phyloP scores from a whole-genome alignment of 2,329 filamentous ascomycete species.

The Colletotrichum lindemuthianum region DNA sequence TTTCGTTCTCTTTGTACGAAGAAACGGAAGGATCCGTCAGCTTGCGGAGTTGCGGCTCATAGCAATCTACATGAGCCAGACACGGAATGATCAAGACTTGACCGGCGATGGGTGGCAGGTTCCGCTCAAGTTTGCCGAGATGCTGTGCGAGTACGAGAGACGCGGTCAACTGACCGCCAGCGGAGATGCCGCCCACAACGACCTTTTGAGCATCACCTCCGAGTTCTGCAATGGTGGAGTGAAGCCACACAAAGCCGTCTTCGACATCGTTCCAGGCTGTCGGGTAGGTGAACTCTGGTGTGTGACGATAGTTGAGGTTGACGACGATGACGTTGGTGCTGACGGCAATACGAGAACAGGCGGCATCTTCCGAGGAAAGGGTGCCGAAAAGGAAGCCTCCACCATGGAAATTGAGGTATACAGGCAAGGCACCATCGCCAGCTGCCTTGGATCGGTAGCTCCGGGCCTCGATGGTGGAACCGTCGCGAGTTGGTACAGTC shows the following conservation, averaged over 20 bases:
- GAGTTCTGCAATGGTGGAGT: slow-evolving; percentile 51
- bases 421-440: slow-evolving; percentile 52
- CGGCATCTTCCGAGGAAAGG: slow-evolving; percentile 61
- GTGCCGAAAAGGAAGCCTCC: slow-evolving; percentile 68
- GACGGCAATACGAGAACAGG: slow-evolving; percentile 49
- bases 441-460: slow-evolving; percentile 54
- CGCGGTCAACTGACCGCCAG: slow-evolving; percentile 56
- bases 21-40: slow-evolving; percentile 52
- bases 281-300: slow-evolving; percentile 63
- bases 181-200: slow-evolving; percentile 60
- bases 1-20: slow-evolving; percentile 54
- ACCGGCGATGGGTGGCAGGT: slow-evolving; percentile 52
- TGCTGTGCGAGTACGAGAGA: slow-evolving; percentile 52
- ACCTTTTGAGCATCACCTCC: slow-evolving; percentile 51
- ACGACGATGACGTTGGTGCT: slow-evolving; percentile 56
- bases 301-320: slow-evolving; percentile 69
- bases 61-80: slow-evolving; percentile 46
- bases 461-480: slow-evolving; percentile 53
- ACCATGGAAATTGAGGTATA: slow-evolving; percentile 64
- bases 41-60: slow-evolving; percentile 45
- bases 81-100: slow-evolving; percentile 63
- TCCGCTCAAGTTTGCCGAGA: slow-evolving; percentile 37
- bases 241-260: slow-evolving; percentile 65
- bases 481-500: slow-evolving; percentile 55
- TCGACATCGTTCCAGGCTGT: slow-evolving; percentile 62